A percentile compares a stretch with the other conserved stretches of the same genome.
Conservation (phyloP, 805 yeast genomes). For the Kazachstania martiniae region DNA sequence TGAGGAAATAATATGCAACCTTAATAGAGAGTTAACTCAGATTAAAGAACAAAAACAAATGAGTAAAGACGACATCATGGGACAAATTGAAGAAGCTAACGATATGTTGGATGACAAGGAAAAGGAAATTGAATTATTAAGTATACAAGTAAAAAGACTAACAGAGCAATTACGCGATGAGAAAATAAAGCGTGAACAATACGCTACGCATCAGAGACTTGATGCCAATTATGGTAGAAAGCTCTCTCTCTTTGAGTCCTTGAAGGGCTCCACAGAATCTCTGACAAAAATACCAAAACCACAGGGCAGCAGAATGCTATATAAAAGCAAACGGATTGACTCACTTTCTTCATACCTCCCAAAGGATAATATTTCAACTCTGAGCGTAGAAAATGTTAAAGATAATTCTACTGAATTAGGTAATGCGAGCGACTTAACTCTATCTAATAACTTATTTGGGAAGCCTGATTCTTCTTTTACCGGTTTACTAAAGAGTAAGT, state of each 20-base stretch:
- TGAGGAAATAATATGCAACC: constrained; percentile 40
- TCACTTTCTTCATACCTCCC: constrained; percentile 11
- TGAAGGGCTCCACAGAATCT: constrained; percentile 3
- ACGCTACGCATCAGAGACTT: constrained; percentile 10
- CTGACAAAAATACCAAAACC: background rate
- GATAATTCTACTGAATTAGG: too few species aligned
- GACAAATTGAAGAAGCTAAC: constrained; percentile 55
- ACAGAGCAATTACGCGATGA: constrained; percentile 35
- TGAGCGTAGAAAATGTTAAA: too few species aligned
- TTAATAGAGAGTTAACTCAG: constrained; percentile 44
- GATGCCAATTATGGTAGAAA: constrained; percentile 5
- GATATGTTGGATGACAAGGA: constrained; percentile 47
- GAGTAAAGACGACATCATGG: constrained; percentile 42
- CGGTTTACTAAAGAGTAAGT: too few species aligned
- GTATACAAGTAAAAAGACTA: constrained; percentile 44
- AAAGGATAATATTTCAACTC: too few species aligned
- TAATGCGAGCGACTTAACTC: too few species aligned
- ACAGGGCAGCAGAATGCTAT: too few species aligned
- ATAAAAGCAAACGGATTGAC: constrained; percentile 14
- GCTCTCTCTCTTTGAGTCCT: constrained; percentile 11
- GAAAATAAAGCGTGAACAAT: constrained; percentile 13
- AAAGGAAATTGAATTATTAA: constrained; percentile 45
- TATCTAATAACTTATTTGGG: too few species aligned
- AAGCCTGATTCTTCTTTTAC: too few species aligned
- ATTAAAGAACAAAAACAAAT: constrained; percentile 54